These are phyloP conservation scores for Apostasia ramifera DNA, from an alignment of 106 monocot genomes.

Conservation along the genomic window DNA sequence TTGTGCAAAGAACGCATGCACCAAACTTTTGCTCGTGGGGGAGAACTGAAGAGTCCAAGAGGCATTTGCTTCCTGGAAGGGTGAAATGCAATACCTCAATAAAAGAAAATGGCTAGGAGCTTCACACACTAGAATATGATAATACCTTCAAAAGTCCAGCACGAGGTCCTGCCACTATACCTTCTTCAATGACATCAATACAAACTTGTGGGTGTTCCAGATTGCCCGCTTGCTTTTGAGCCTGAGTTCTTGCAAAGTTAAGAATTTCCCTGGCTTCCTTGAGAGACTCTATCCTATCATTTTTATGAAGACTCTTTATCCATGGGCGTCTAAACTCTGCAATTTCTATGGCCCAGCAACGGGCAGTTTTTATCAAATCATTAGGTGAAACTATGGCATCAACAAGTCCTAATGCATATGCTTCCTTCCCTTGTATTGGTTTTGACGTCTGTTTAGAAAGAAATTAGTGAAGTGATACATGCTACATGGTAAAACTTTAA, in stretches of 20 bases:
- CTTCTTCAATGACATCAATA: slow-evolving; percentile 92
- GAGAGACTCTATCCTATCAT: slow-evolving; percentile 77
- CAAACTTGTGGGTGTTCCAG: slow-evolving; percentile 69
- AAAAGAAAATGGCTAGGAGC: neutral
- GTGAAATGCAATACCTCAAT: slow-evolving; percentile 1
- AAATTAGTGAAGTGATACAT: neutral
- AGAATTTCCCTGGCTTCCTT: slow-evolving; percentile 85
- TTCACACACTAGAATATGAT: neutral
- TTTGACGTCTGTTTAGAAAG: slow-evolving; percentile 60
- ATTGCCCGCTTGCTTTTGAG: slow-evolving; percentile 70
- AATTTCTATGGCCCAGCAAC: slow-evolving; percentile 81
- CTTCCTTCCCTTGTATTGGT: slow-evolving; percentile 76
- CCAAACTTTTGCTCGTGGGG: slow-evolving; percentile 73
- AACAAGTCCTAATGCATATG: slow-evolving; percentile 66
- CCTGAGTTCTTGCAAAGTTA: slow-evolving; percentile 82
- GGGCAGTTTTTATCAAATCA: slow-evolving; percentile 67
- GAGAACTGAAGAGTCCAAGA: slow-evolving; percentile 57
- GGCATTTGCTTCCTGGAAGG: slow-evolving; percentile 65
- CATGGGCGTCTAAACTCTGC: slow-evolving; percentile 70
- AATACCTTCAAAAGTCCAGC: slow-evolving; percentile 90
- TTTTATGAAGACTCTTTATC: slow-evolving; percentile 82
- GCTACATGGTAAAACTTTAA: neutral
- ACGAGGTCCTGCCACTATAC: slow-evolving; percentile 78
- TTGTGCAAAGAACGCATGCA: slow-evolving; percentile 89
- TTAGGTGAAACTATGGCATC: slow-evolving; percentile 68